phyloP scores from a whole-genome alignment of 2,329 filamentous ascomycete genomes.

The Exophiala aquamarina region DNA sequence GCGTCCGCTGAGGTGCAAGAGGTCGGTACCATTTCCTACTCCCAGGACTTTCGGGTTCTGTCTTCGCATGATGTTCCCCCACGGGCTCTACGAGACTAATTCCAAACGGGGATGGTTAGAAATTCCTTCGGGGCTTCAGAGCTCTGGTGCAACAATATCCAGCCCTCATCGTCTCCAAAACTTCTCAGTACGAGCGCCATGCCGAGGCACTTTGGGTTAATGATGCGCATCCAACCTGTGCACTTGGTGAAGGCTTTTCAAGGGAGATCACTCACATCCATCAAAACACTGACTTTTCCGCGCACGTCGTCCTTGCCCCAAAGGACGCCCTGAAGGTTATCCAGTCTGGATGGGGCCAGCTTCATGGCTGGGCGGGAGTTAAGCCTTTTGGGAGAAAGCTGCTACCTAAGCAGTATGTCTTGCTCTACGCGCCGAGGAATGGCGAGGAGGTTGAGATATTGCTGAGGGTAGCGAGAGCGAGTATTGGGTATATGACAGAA shows the following conservation, averaged over 20 bases:
- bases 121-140: conserved; percentile 1
- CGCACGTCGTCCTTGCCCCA: conserved; percentile 79
- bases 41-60: background rate
- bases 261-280: conserved; percentile 82
- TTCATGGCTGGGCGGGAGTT: conserved; percentile 54
- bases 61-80: background rate
- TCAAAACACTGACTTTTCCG: conserved; percentile 64
- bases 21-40: conserved; percentile 3
- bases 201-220: conserved; percentile 7
- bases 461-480: conserved; percentile 51
- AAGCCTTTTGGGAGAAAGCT: conserved; percentile 38
- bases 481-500: conserved; percentile 10
- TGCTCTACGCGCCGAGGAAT: conserved; percentile 77
- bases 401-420: conserved; percentile 43
- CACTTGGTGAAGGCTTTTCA: conserved; percentile 36
- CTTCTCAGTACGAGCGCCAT: conserved; percentile 5
- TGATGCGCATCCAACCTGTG: conserved; percentile 1
- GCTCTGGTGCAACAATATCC: conserved; percentile 6
- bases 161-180: conserved; percentile 1
- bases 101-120: conserved; percentile 1
- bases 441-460: conserved; percentile 67
- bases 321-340: conserved; percentile 72
- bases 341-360: conserved; percentile 74
- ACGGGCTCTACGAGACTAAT: too few relatives aligned
- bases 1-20: conserved; percentile 3